A percentile compares a stretch with the other conserved stretches of the same genome.
These are phyloP conservation scores for Sordariomycetes sp. DNA, from an alignment of 2,329 filamentous ascomycete species.

Conservation along the genomic window DNA sequence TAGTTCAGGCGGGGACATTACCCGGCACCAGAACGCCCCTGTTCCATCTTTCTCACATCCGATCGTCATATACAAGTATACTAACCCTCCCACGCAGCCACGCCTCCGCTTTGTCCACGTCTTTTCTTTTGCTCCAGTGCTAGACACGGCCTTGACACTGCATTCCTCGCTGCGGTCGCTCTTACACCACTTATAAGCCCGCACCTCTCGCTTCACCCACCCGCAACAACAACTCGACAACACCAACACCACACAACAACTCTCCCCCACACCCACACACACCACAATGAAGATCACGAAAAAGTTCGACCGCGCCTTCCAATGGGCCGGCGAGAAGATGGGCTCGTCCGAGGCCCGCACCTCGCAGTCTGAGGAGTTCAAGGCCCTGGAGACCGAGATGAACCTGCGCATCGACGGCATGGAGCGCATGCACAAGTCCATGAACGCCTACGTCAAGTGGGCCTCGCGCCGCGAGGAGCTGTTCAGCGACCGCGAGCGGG, in stretches of 20 bases:
- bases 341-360: conserved; percentile 75
- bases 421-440: conserved; percentile 79
- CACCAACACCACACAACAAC: not conserved
- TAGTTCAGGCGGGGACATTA: conserved; percentile 2
- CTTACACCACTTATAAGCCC: too few relatives aligned
- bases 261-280: conserved; percentile 8
- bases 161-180: too few relatives aligned
- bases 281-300: conserved; percentile 51
- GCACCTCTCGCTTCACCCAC: not conserved
- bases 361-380: conserved; percentile 81
- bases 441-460: conserved; percentile 79
- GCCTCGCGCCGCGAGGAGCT: conserved; percentile 73
- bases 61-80: not conserved
- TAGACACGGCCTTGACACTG: too few relatives aligned
- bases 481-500: conserved; percentile 76
- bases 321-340: conserved; percentile 98
- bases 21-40: not conserved
- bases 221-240: not conserved
- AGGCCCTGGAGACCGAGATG: conserved; percentile 83
- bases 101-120: too few relatives aligned
- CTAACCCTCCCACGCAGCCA: too few relatives aligned
- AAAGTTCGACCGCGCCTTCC: conserved; percentile 90
- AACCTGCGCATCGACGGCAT: conserved; percentile 78
- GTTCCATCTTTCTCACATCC: not conserved
- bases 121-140: too few relatives aligned